Evolutionary conservation across 257 asterid genomes (phyloP).

Genomic region (Ophiorrhiza pumila): DNA sequence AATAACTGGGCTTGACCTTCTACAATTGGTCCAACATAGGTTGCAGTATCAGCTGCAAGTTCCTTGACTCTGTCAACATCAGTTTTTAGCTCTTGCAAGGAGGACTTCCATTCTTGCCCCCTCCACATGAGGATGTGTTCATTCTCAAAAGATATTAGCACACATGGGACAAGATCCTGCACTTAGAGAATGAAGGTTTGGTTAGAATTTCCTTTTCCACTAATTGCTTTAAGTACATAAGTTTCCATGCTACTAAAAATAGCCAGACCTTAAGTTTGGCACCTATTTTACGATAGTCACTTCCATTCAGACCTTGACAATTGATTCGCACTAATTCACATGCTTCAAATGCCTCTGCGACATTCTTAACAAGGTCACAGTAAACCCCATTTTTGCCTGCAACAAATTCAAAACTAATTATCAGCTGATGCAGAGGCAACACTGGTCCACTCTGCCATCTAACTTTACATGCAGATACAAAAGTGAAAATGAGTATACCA

Average conservation of each 20-base stretch:
- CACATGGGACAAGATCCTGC: conserved; percentile 98
- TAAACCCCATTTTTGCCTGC: conserved; percentile 93
- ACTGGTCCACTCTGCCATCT: conserved; percentile 10
- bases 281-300: conserved; percentile 81
- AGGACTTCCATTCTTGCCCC: conserved; percentile 75
- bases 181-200: conserved; percentile 17
- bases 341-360: conserved; percentile 89
- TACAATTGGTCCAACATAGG: conserved; percentile 6
- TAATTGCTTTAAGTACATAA: not conserved
- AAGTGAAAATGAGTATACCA: conserved; percentile 38
- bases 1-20: conserved; percentile 20
- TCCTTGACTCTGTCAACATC: conserved; percentile 32
- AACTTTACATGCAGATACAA: conserved; percentile 14
- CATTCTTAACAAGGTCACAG: conserved; percentile 61
- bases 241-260: not conserved
- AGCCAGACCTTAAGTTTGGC: conserved; percentile 80
- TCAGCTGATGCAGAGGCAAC: conserved; percentile 19
- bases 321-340: conserved; percentile 81
- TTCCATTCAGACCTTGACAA: conserved; percentile 83
- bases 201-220: not conserved
- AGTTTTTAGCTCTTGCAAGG: conserved; percentile 32
- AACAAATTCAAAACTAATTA: conserved; percentile 23
- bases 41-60: conserved; percentile 24
- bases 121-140: conserved; percentile 92
- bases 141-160: conserved; percentile 69